Base-by-base conservation (phyloP, 73 alveolate genomes). In the Tetrahymena thermophila region DNA sequence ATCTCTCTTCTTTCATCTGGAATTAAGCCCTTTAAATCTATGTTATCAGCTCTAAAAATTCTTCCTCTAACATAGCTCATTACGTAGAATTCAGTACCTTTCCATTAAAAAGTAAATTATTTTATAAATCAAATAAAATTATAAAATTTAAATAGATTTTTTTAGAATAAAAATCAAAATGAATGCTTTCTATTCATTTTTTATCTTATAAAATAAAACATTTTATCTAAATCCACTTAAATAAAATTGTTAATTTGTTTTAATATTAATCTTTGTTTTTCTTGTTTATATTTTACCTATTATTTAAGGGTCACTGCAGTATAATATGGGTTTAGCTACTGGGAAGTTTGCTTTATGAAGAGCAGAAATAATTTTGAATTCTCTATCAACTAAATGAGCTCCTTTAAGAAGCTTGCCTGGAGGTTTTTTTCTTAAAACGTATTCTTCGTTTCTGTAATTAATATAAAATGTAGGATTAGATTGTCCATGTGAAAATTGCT, bases 301-400 rank as follows among this genome's bases (percentile, higher is more conserved):
- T 17, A 95, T 37, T 35, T 40, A 34, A 10, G 95, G 34, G 23
- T 95, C 97, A 4, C 35, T 94, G 71, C 97, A 95, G 11, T 57
- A 38, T n/a, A 58, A 35, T 35, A 94, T 71, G 9, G 96, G 97
- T 55, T 93, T 95, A 11, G 97, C 85, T 43, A 95, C 97, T 43
- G 97, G 97, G 94, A 95, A 95, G 10, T 40, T 43, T 0, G 58
- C 96, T 42, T 25, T 83, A 43, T 71, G 85, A 55, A 95, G 93
- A 34, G 93, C 71, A 34, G 28, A 15, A 10, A 85, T 93, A 9
- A 95, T 94, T 95, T 43, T 56, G 43, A 38, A 95, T 94, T 95
- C 97, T 95, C 97, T 95, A 31, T 95, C 97, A 35, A 95, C 95
- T 25, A 35, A n/a, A 44, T 95, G 97, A 4, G 97, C 97, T 23